These are phyloP conservation scores for Tillandsia leiboldiana DNA, from an alignment of 176 grass and related monocot species.

Conservation along the genomic window DNA sequence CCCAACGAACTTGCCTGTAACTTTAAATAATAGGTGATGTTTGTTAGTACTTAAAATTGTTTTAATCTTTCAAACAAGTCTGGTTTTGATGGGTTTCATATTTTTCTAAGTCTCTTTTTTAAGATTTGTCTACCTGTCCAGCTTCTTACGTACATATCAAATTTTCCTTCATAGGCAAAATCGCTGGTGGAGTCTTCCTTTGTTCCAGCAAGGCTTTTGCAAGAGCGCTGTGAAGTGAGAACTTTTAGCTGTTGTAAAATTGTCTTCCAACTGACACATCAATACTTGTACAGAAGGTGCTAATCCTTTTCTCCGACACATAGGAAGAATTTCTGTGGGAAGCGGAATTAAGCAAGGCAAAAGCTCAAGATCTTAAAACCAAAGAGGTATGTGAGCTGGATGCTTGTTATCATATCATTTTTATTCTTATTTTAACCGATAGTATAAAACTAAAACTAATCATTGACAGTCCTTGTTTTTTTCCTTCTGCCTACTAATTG, in stretches of 20 bases:
- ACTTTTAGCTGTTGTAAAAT: slow-evolving; percentile 23
- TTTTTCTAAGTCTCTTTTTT: not conserved
- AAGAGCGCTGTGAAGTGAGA: slow-evolving; percentile 94
- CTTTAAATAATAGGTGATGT: not conserved
- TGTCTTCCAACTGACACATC: not conserved
- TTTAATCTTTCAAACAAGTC: not conserved
- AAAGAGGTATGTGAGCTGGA: slow-evolving; percentile 59
- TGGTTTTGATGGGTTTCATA: not conserved
- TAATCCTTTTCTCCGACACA: slow-evolving; percentile 23
- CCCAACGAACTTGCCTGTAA: not conserved
- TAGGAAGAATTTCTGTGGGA: slow-evolving; percentile 99
- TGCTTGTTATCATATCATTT: not conserved
- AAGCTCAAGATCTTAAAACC: slow-evolving; percentile 82
- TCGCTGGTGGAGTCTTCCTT: slow-evolving; percentile 65
- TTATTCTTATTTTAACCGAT: not conserved
- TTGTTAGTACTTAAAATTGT: not conserved
- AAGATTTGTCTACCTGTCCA: slow-evolving; percentile 8
- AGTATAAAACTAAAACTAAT: not conserved
- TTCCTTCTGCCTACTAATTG: no score
- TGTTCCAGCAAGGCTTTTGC: slow-evolving; percentile 65
- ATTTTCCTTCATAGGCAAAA: slow-evolving; percentile 49
- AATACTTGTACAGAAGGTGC: not conserved
- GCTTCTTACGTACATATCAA: slow-evolving; percentile 3
- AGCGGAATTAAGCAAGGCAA: slow-evolving; percentile 68
- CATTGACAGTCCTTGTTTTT: no score